Conservation (phyloP, 2,329 filamentous ascomycete species). For the Cordyceps militaris region DNA sequence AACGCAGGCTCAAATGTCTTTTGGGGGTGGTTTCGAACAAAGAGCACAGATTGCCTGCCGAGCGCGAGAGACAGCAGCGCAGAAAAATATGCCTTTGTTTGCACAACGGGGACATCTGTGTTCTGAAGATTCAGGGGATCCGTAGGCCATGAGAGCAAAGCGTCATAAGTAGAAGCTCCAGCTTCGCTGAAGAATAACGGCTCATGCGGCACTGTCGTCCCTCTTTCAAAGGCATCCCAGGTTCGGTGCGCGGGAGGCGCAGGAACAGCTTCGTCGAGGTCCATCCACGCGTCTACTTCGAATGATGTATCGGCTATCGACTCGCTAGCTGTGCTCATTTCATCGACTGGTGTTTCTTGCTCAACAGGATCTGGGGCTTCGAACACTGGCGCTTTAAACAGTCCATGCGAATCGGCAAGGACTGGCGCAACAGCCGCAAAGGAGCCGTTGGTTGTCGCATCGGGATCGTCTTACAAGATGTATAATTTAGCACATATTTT, state of each 20-base stretch:
- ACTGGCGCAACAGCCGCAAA: conserved; percentile 3
- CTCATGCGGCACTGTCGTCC: conserved; percentile 27
- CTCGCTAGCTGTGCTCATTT: conserved; percentile 18
- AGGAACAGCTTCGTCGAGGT: conserved; percentile 26
- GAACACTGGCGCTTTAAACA: conserved; percentile 34
- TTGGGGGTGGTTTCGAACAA: conserved; percentile 49
- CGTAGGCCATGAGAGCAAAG: conserved; percentile 39
- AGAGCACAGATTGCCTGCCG: conserved; percentile 66
- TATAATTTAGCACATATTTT: background rate
- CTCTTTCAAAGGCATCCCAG: conserved; percentile 61
- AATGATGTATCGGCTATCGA: conserved; percentile 1
- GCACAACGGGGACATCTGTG: conserved; percentile 35
- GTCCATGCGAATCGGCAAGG: conserved; percentile 22
- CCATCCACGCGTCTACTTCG: conserved; percentile 42
- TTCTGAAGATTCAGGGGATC: conserved; percentile 35
- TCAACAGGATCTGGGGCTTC: background rate
- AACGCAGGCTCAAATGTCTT: conserved; percentile 45
- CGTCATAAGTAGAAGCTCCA: conserved; percentile 59
- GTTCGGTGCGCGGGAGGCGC: conserved; percentile 45
- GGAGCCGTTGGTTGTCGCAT: background rate
- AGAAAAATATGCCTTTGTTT: conserved; percentile 41
- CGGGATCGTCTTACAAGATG: background rate
- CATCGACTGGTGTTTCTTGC: conserved; percentile 9
- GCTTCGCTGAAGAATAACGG: conserved; percentile 62
- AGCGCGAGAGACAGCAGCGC: conserved; percentile 61